Evolutionary conservation across 2,329 filamentous ascomycete species (phyloP), one percentile per base, ranked within the genome.

Genomic region (Pseudocercospora vitis): DNA sequence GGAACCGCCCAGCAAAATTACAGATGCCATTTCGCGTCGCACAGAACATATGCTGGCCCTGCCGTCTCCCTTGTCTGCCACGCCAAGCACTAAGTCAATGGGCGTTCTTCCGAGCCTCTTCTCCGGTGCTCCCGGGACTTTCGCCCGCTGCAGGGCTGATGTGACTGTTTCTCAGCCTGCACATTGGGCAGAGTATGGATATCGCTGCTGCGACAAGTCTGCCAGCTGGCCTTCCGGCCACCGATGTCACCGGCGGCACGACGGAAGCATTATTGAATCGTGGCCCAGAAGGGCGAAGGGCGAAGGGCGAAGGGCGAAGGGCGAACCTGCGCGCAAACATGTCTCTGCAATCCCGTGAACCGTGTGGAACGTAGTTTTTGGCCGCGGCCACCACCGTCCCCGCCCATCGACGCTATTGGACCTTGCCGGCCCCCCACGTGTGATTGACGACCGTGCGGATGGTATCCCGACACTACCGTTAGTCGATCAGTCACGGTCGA

Each of bases 401-500:
- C 35, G n/a, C n/a, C n/a, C n/a, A n/a, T n/a, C n/a, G n/a, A 33
- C 18, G 29, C 37, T 50, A 50, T 42, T 32, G 35, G 48, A 47
- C 18, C 21, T 19, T 37, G 16, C 16, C 19, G 18, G 32, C 48
- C 35, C 48, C 48, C 42, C 48, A 32, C 37, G 35, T 50, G 48
- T 42, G 16, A 42, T 37, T 31, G 35, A 29, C 18, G 19, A 51
- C 48, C 37, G 9, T n/a, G 18, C 48, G 39, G 19, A 50, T 50
- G 21, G 23, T 21, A 51, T 45, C 7, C 24, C 19, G 42, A 42
- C 31, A 47, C 42, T 52, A n/a, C n/a, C n/a, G n/a, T n/a, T n/a
- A 31, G 45, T 48, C 14, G 16, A 28, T 19, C 37, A 42, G 50
- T 52, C 42, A 52, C 50, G 50, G 39, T 21, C 42, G 24, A 52